These are phyloP conservation scores for Plasmodium berghei DNA, from an alignment of 169 alveolate genomes.

Conservation along the genomic window DNA sequence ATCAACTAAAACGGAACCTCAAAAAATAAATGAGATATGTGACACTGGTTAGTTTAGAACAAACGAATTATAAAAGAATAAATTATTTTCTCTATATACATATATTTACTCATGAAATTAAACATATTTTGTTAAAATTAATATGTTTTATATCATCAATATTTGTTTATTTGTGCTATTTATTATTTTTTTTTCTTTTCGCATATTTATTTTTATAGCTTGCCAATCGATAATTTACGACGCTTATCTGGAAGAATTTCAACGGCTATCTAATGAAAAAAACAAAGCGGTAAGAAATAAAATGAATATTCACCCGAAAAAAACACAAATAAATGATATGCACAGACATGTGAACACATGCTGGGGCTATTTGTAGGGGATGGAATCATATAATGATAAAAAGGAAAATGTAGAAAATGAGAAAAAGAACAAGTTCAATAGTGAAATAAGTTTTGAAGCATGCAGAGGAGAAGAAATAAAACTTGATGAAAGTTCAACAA, in stretches of 20 bases:
- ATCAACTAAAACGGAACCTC: slow-evolving; percentile 71
- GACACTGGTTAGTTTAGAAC: slow-evolving; percentile 56
- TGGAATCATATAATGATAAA: slow-evolving; percentile 20
- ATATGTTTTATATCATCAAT: too few relatives aligned
- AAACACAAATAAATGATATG: not conserved
- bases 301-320: not conserved
- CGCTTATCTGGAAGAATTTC: slow-evolving; percentile 46
- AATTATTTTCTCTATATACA: not conserved
- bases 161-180: not conserved
- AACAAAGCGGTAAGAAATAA: slow-evolving; percentile 15
- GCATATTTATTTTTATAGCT: slow-evolving; percentile 8
- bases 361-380: not conserved
- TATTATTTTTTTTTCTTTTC: not conserved
- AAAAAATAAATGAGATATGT: slow-evolving; percentile 68
- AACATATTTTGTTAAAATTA: too few relatives aligned
- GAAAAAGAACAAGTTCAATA: slow-evolving; percentile 21
- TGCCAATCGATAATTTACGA: slow-evolving; percentile 73
- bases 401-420: slow-evolving; percentile 32
- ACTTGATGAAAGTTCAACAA: not conserved
- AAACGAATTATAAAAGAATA: not conserved
- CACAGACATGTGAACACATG: not conserved
- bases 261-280: slow-evolving; percentile 22
- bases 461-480: not conserved
- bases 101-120: too few relatives aligned
- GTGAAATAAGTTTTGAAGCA: not conserved